Percentiles rank a stretch among this genome's conserved stretches.
These are phyloP conservation scores for Breynia disticha DNA, from an alignment of 441 rosid species.

Conservation along the genomic window DNA sequence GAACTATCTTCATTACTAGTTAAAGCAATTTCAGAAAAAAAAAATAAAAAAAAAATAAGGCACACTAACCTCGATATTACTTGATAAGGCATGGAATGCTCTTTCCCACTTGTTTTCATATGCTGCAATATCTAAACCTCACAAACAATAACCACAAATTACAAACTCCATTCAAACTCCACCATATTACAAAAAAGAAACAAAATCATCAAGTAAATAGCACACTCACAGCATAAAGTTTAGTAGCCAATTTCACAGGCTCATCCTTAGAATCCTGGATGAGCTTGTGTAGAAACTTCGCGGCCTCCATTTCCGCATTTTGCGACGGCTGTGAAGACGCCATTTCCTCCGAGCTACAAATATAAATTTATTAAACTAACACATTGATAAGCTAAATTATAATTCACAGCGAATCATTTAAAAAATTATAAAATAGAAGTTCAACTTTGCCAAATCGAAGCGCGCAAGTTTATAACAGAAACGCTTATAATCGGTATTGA, in stretches of 20 bases:
- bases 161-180: too few relatives aligned
- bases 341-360: constrained; percentile 41
- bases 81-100: constrained; percentile 97
- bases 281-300: constrained; percentile 95
- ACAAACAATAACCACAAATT: constrained; percentile 6
- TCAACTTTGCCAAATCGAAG: background rate
- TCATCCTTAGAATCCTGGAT: constrained; percentile 97
- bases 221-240: constrained; percentile 75
- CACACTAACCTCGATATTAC: constrained; percentile 77
- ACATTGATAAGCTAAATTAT: background rate
- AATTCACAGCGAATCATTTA: background rate
- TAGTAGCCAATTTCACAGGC: constrained; percentile 91
- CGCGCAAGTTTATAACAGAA: background rate
- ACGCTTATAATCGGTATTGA: background rate
- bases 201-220: too few relatives aligned
- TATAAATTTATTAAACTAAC: background rate
- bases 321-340: constrained; percentile 67
- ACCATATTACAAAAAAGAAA: too few relatives aligned
- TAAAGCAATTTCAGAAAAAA: background rate
- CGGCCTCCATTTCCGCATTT: constrained; percentile 97
- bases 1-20: too few relatives aligned
- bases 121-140: constrained; percentile 81
- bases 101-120: constrained; percentile 97
- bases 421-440: background rate
- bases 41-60: background rate